Conservation (phyloP, 1,139 yeast genomes). For the Geotrichum candidum region DNA sequence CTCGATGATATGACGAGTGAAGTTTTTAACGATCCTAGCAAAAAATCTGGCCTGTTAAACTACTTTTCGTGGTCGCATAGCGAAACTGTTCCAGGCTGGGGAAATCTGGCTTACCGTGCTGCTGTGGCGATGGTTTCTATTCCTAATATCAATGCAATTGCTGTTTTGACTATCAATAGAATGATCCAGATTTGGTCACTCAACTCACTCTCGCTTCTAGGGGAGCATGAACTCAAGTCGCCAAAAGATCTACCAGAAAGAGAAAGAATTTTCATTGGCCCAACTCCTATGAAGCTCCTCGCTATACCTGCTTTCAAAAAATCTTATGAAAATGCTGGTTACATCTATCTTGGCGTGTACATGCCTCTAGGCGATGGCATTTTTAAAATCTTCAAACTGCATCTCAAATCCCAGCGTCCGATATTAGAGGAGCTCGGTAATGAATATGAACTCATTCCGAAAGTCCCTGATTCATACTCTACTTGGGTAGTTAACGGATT, state of each 20-base stretch:
- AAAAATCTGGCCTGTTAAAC: not conserved
- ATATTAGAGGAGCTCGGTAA: conserved; percentile 33
- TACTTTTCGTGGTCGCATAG: not conserved
- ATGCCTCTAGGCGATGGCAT: conserved; percentile 43
- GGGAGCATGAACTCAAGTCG: conserved; percentile 12
- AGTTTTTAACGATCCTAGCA: conserved; percentile 25
- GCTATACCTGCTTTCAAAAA: conserved; percentile 6
- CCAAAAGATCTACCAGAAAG: not conserved
- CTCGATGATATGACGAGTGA: conserved; percentile 22
- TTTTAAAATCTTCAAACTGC: conserved; percentile 42
- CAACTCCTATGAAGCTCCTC: conserved; percentile 12
- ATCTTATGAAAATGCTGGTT: conserved; percentile 6
- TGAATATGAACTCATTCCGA: conserved; percentile 25
- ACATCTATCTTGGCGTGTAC: conserved; percentile 31
- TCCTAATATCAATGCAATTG: conserved; percentile 29
- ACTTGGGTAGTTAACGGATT: conserved; percentile 47
- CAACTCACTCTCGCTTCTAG: conserved; percentile 17
- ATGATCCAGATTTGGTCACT: conserved; percentile 31
- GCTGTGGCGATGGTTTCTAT: not conserved
- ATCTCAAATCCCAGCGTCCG: conserved; percentile 16
- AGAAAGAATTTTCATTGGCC: conserved; percentile 11
- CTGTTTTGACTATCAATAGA: conserved; percentile 29
- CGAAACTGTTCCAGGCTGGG: not conserved
- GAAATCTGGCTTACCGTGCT: not conserved
- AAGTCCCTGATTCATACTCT: conserved; percentile 35